Conservation (phyloP, 108 stramenopile genomes). For the Schizochytrium sp. region DNA sequence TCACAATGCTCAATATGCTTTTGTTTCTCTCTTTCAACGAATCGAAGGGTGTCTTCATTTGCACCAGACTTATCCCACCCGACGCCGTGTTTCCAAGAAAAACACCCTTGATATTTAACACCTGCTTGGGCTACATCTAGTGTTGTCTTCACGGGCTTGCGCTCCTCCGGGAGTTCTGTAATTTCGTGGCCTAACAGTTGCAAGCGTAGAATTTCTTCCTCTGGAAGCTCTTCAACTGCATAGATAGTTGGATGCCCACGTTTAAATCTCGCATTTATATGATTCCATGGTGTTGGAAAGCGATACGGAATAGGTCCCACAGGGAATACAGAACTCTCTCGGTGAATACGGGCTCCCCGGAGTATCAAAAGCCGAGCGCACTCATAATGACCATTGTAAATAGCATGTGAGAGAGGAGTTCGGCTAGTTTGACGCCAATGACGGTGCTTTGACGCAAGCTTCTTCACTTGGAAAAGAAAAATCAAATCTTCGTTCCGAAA, state of each 20-base stretch:
- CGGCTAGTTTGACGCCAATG: background rate
- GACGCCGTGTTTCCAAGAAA: conserved; percentile 13
- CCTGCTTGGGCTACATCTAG: background rate
- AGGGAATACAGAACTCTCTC: background rate
- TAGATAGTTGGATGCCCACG: conserved; percentile 3
- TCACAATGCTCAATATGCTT: background rate
- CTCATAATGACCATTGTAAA: conserved; percentile 37
- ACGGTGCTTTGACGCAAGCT: background rate
- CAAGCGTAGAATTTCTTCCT: conserved; percentile 27
- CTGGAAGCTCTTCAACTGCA: conserved; percentile 14
- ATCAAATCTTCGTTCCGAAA: conserved; percentile 37
- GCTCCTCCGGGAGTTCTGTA: background rate
- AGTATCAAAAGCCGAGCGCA: background rate
- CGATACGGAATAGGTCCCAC: conserved; percentile 33
- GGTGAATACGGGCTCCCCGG: conserved; percentile 12
- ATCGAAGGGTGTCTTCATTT: background rate
- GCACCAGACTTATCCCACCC: background rate
- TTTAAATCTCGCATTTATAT: background rate
- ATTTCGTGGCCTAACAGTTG: conserved; percentile 19
- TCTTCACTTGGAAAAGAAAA: background rate
- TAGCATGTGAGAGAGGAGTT: conserved; percentile 45
- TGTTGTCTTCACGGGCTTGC: background rate
- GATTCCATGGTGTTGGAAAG: conserved; percentile 35
- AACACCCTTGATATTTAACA: background rate
- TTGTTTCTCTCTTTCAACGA: background rate